These are phyloP conservation scores for Trichophaea hybrida DNA, from an alignment of 2,329 filamentous ascomycete species.

Conservation along the genomic window DNA sequence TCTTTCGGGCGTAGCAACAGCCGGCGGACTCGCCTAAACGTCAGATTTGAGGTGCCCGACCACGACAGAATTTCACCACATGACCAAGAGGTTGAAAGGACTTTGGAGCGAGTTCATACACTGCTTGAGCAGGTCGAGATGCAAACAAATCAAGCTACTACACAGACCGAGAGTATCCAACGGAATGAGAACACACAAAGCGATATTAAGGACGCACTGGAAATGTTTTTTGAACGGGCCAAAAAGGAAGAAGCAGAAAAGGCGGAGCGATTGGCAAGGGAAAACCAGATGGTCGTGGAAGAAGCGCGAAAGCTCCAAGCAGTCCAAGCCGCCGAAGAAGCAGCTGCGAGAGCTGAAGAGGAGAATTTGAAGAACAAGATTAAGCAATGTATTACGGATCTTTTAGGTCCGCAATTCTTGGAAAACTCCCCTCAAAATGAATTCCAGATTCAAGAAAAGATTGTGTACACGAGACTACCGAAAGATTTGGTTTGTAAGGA, in stretches of 20 bases:
- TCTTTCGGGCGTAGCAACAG: no score
- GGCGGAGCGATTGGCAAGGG: not conserved
- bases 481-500: not conserved
- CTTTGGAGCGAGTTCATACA: not conserved
- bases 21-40: not conserved
- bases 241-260: not conserved
- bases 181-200: not conserved
- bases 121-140: not conserved
- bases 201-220: not conserved
- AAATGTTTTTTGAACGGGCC: not conserved
- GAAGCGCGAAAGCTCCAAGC: not conserved
- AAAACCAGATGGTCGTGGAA: not conserved
- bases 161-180: not conserved
- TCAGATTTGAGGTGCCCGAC: not conserved
- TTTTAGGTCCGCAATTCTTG: not conserved
- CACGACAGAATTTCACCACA: not conserved
- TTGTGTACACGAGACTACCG: not conserved
- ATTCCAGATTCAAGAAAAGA: not conserved
- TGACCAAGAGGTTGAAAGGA: not conserved
- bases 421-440: not conserved
- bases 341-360: not conserved
- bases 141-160: not conserved
- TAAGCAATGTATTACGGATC: not conserved
- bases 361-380: not conserved
- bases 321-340: not conserved